Evolutionary conservation across 2,329 filamentous ascomycete species (phyloP), one percentile per base, ranked within the genome.

Genomic region (Fusarium annulatum): DNA sequence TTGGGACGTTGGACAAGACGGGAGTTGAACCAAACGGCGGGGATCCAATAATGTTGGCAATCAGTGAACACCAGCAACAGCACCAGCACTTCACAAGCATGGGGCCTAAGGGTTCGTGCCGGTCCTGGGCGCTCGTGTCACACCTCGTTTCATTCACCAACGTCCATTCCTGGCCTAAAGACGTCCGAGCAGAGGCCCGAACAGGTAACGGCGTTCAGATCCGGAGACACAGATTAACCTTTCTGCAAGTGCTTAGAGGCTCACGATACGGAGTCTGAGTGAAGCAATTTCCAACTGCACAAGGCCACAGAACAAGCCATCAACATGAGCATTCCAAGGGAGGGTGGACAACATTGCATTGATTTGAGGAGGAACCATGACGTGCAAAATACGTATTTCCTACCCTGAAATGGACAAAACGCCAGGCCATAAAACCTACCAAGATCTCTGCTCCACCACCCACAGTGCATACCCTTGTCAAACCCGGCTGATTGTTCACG

Each of bases 401-500:
- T 58, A 52, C 46, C 63, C 71, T 49, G 55, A 52, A 58, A 43
- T 61, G 52, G 43, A 69, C 36, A 26, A 57, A 46, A 33, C 33
- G 39, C 58, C 23, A 67, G 64, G 48, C 43, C 52, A 45, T 28
- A 57, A 55, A 61, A 66, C 46, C 56, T 49, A 69, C 58, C 64
- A 56, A 64, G 67, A 73, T 69, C 61, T 65, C 56, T 61, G 52
- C 73, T 70, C 74, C 72, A 73, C 73, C 55, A 67, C 71, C 66
- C 67, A 71, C 71, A 65, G 42, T 30, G 45, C 49, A 55, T 62
- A 73, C 64, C 76, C 76, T 77, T 68, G 72, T 76, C 73, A 57
- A 73, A 76, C 76, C 72, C 67, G 63, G 69, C 67, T 74, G 76
- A 74, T 76, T 76, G 63, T 71, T 72, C 75, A 74, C 73, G 67